Conservation (phyloP, 495 filamentous ascomycete species). For the Penicillium desertorum region DNA sequence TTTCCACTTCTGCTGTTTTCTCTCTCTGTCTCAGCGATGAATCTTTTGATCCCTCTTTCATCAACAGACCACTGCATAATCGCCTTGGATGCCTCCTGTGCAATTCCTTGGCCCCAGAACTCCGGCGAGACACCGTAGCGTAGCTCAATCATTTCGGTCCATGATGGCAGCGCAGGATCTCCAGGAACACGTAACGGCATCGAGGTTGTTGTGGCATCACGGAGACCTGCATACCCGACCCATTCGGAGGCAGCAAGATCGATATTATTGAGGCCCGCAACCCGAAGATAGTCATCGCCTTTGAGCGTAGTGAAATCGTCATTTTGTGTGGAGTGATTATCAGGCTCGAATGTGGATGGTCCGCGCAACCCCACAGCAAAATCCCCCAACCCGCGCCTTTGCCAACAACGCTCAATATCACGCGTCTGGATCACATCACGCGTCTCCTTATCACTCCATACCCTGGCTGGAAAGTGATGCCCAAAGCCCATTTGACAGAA, state of each 20-base stretch:
- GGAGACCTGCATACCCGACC: slow-evolving; percentile 32
- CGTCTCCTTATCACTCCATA: slow-evolving; percentile 28
- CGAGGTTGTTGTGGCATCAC: slow-evolving; percentile 29
- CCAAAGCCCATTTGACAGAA: slow-evolving; percentile 32
- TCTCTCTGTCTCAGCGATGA: slow-evolving; percentile 32
- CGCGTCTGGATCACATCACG: slow-evolving; percentile 21
- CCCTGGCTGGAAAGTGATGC: slow-evolving; percentile 15
- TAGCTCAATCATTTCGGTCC: slow-evolving; percentile 30
- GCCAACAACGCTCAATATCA: slow-evolving; percentile 28
- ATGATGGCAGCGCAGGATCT: slow-evolving; percentile 22
- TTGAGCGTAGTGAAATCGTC: neutral
- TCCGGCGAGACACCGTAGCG: slow-evolving; percentile 25
- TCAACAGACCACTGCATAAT: slow-evolving; percentile 24
- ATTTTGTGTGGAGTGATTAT: neutral
- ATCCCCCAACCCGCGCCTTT: slow-evolving; percentile 20
- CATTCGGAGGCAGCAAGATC: slow-evolving; percentile 18
- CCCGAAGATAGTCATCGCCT: neutral
- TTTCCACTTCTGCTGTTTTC: slow-evolving; percentile 24
- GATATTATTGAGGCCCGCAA: neutral
- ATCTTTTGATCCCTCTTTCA: slow-evolving; percentile 25
- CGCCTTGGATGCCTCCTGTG: slow-evolving; percentile 24
- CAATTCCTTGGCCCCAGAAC: slow-evolving; percentile 26
- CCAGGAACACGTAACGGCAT: slow-evolving; percentile 17
- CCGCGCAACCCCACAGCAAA: slow-evolving; percentile 24
- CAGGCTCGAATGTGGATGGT: neutral